Percentiles rank a stretch among this genome's conserved stretches.
phyloP scores from a whole-genome alignment of 768 basidiomycete species.

The Amanita muscaria region DNA sequence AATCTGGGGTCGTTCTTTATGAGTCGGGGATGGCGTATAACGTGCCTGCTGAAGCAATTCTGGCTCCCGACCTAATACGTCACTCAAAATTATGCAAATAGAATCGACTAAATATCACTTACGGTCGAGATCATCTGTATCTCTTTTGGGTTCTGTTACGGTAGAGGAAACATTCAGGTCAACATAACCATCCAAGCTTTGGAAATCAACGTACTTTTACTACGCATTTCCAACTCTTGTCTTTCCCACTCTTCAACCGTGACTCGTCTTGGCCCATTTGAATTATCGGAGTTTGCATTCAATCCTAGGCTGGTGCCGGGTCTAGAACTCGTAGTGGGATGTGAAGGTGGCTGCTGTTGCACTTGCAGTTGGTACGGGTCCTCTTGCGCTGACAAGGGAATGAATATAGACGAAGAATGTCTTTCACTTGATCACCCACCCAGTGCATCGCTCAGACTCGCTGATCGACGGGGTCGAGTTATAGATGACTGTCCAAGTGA shows the following conservation, averaged over 20 bases:
- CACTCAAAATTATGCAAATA: constrained; percentile 11
- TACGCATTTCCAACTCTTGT: constrained; percentile 35
- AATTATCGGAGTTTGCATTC: constrained; percentile 21
- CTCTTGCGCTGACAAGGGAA: constrained; percentile 24
- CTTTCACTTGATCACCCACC: constrained; percentile 23
- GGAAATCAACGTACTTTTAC: constrained; percentile 27
- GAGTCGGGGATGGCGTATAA: constrained; percentile 44
- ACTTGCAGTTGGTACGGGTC: constrained; percentile 28
- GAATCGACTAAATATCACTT: constrained; percentile 13
- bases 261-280: constrained; percentile 28
- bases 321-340: constrained; percentile 21
- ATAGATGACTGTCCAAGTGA: constrained; percentile 31
- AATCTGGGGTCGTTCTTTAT: constrained; percentile 13
- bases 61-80: constrained; percentile 17
- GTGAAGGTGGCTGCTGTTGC: constrained; percentile 21
- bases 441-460: constrained; percentile 63
- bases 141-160: constrained; percentile 27
- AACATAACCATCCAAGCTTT: neutral
- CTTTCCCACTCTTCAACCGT: constrained; percentile 30
- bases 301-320: constrained; percentile 29
- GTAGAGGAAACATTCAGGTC: neutral
- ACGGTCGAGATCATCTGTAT: constrained; percentile 35
- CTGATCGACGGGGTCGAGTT: constrained; percentile 64
- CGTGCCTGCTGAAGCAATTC: constrained; percentile 25
- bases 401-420: neutral